Conservation (phyloP, 495 filamentous ascomycete species). For the Tetracladium setigerum region DNA sequence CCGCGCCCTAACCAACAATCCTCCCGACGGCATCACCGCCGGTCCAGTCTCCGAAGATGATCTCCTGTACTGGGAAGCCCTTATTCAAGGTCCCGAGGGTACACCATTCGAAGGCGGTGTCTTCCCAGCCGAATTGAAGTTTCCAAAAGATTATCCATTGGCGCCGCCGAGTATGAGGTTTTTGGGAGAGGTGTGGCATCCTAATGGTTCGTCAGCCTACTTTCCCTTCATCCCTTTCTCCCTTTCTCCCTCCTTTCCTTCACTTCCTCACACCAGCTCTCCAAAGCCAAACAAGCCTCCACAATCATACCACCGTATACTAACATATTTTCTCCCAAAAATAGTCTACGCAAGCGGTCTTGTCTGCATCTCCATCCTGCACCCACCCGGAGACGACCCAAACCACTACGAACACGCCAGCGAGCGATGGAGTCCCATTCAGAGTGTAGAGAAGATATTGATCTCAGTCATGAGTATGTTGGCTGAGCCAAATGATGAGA, state of each 20-base stretch:
- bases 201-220: conserved; percentile 63
- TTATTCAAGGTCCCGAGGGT: conserved; percentile 90
- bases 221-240: background rate
- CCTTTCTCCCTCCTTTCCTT: background rate
- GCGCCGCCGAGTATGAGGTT: conserved; percentile 94
- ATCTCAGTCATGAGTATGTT: conserved; percentile 99
- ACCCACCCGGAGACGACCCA: conserved; percentile 96
- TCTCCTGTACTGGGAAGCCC: conserved; percentile 91
- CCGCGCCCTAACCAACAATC: conserved; percentile 68
- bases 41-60: conserved; percentile 92
- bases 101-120: conserved; percentile 94
- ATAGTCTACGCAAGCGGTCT: conserved; percentile 84
- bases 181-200: conserved; percentile 86
- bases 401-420: conserved; percentile 97
- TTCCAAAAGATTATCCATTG: conserved; percentile 93
- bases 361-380: conserved; percentile 97
- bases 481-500: conserved; percentile 97
- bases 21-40: conserved; percentile 87
- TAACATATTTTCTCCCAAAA: background rate
- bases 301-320: too few relatives aligned
- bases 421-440: conserved; percentile 94
- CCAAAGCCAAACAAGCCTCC: background rate
- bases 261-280: conserved; percentile 1
- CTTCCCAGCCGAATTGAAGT: conserved; percentile 89
- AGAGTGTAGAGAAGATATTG: conserved; percentile 96